phyloP scores from a whole-genome alignment of 2,329 filamentous ascomycete species.

The Mariannaea elegans region DNA sequence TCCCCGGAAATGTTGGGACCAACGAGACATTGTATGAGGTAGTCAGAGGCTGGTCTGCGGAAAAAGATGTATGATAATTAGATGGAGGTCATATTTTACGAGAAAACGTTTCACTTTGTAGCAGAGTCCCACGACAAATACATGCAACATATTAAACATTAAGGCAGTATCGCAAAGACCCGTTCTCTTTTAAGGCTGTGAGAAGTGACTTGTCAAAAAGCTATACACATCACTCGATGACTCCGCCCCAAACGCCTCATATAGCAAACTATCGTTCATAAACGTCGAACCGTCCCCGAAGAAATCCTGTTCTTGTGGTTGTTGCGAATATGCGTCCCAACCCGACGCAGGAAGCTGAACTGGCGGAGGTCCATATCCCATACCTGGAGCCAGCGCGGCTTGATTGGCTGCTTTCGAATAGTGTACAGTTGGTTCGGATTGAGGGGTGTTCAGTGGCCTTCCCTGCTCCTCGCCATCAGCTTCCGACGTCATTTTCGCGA shows the following conservation, averaged over 20 bases:
- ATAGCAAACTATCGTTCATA: slow-evolving; percentile 19
- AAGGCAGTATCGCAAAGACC: no score
- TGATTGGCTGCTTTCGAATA: neutral
- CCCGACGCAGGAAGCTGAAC: slow-evolving; percentile 3
- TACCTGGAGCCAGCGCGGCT: neutral
- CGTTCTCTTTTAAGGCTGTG: no score
- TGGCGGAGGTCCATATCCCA: slow-evolving; percentile 2
- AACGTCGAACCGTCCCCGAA: slow-evolving; percentile 30
- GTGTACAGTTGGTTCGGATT: neutral
- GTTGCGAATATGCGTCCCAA: slow-evolving; percentile 13
- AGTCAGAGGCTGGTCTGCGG: slow-evolving; percentile 24
- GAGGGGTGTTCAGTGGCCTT: neutral
- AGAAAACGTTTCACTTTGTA: neutral
- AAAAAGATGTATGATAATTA: neutral
- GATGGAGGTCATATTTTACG: neutral
- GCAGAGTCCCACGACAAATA: no score
- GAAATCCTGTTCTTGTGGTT: slow-evolving; percentile 9
- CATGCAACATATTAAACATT: no score
- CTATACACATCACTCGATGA: slow-evolving; percentile 24
- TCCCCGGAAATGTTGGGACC: slow-evolving; percentile 33
- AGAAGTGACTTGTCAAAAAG: slow-evolving; percentile 20
- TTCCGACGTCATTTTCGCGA: slow-evolving; percentile 28
- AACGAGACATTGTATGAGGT: slow-evolving; percentile 30
- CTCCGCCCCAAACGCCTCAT: slow-evolving; percentile 40
- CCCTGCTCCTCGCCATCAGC: neutral